phyloP scores from a whole-genome alignment of 176 grass and related monocot species.

The Puya raimondii region DNA sequence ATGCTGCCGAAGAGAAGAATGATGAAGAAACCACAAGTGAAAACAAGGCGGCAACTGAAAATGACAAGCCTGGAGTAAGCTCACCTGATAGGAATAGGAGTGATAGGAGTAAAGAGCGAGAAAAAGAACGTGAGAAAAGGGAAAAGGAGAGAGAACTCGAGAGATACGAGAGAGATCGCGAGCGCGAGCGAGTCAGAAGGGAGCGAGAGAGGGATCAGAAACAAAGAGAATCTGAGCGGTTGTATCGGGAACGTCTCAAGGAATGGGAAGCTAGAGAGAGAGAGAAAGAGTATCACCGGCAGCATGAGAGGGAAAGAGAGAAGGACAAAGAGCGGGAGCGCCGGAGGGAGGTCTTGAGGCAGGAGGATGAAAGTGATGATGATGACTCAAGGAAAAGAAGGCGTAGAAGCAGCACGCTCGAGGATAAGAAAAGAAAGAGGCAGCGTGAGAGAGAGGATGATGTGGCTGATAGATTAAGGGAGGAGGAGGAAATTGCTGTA shows the following conservation, averaged over 20 bases:
- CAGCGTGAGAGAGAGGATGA: constrained; percentile 88
- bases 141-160: constrained; percentile 74
- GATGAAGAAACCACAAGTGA: constrained; percentile 39
- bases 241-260: constrained; percentile 64
- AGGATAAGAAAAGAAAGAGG: constrained; percentile 72
- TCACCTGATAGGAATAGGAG: constrained; percentile 74
- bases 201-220: constrained; percentile 86
- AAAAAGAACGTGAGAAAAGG: constrained; percentile 35
- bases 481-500: constrained; percentile 73
- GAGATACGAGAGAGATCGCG: constrained; percentile 67
- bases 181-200: constrained; percentile 73
- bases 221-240: constrained; percentile 58
- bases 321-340: constrained; percentile 79
- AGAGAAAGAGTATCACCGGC: constrained; percentile 77
- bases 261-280: constrained; percentile 96
- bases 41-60: constrained; percentile 50
- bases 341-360: constrained; percentile 65
- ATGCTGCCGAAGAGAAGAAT: constrained; percentile 62
- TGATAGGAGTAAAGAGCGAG: constrained; percentile 41
- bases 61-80: constrained; percentile 46
- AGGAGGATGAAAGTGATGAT: constrained; percentile 90
- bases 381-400: constrained; percentile 86
- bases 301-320: constrained; percentile 68
- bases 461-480: constrained; percentile 61
- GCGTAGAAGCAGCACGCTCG: constrained; percentile 46